Evolutionary conservation across 202 grass and related monocot genomes (phyloP).

Genomic region (Schoenoplectus tabernaemontani): DNA sequence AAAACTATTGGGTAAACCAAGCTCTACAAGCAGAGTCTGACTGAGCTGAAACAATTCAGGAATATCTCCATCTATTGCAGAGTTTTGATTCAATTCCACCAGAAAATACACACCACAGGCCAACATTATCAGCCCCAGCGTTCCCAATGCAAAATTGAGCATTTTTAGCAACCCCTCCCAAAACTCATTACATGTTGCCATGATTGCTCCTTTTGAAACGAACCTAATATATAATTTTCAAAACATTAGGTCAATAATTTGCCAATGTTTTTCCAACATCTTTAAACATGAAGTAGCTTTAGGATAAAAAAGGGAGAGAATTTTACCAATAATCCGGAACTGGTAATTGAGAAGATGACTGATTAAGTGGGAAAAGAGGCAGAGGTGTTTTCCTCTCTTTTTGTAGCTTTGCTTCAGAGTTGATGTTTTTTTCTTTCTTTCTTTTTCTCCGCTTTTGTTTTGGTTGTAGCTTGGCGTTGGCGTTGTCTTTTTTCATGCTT

Average conservation of each 20-base stretch:
- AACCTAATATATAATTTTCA: neutral
- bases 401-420: neutral
- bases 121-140: conserved; percentile 65
- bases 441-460: neutral
- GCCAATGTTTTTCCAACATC: neutral
- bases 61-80: conserved; percentile 21
- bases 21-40: conserved; percentile 39
- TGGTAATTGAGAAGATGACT: neutral
- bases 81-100: conserved; percentile 57
- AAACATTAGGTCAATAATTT: neutral
- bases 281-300: neutral
- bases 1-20: conserved; percentile 44
- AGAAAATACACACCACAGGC: conserved; percentile 70
- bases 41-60: conserved; percentile 36
- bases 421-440: neutral
- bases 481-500: neutral
- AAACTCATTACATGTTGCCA: conserved; percentile 60
- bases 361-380: neutral
- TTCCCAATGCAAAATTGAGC: conserved; percentile 68
- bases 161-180: conserved; percentile 67
- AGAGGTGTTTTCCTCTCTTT: neutral
- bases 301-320: neutral
- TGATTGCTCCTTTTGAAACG: conserved; percentile 1
- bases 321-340: neutral
- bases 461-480: neutral